phyloP scores from a whole-genome alignment of 2,329 filamentous ascomycete species.

The Paraphoma sp. region DNA sequence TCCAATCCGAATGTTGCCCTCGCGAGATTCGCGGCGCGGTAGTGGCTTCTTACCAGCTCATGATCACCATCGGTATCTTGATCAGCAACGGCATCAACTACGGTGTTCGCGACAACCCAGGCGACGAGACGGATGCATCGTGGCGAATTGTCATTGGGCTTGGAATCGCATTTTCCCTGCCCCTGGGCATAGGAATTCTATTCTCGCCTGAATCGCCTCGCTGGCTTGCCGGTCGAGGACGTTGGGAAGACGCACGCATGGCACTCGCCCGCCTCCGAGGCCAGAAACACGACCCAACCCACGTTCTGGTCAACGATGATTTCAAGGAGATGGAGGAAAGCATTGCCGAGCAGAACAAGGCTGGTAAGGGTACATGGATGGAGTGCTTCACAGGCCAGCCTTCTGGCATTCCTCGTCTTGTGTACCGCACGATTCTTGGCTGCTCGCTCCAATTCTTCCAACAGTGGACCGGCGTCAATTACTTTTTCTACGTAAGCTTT shows the following conservation, averaged over 20 bases:
- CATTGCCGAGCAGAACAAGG: constrained; percentile 35
- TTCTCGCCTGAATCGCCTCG: constrained; percentile 39
- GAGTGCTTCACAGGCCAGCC: constrained; percentile 43
- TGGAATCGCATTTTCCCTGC: constrained; percentile 40
- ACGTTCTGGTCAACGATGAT: constrained; percentile 59
- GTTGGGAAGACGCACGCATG: constrained; percentile 58
- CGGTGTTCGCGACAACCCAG: constrained; percentile 51
- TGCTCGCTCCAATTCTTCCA: constrained; percentile 40
- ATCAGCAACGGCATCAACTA: constrained; percentile 41
- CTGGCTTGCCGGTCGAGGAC: constrained; percentile 57
- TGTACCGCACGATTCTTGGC: constrained; percentile 40
- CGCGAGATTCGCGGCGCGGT: constrained; percentile 69
- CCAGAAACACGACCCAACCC: constrained; percentile 55
- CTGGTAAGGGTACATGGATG: constrained; percentile 36
- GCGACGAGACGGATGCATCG: constrained; percentile 45
- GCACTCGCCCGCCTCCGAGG: constrained; percentile 62
- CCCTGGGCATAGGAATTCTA: constrained; percentile 38
- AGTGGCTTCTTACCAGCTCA: constrained; percentile 58
- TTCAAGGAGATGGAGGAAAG: constrained; percentile 51
- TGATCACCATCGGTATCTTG: constrained; percentile 53
- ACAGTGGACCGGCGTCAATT: constrained; percentile 57
- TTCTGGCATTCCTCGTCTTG: constrained; percentile 50
- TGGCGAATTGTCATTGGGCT: constrained; percentile 45
- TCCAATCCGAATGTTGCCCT: constrained; percentile 69
- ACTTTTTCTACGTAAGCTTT: constrained; percentile 52